Evolutionary conservation across 768 basidiomycete species (phyloP).

Genomic region (Russula lepida): DNA sequence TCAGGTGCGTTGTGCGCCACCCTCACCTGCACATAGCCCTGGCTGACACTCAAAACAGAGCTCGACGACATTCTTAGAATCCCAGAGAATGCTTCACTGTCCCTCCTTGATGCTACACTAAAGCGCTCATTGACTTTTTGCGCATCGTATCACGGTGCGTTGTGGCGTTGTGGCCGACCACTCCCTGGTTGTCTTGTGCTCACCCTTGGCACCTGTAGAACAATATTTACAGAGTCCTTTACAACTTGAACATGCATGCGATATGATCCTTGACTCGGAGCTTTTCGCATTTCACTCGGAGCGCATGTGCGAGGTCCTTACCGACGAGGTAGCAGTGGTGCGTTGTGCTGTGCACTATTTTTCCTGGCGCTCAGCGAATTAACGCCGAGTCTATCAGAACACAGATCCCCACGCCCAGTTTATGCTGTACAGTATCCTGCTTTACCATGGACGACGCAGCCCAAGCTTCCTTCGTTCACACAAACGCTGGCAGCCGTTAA

Average conservation of each 20-base stretch:
- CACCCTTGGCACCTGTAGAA: constrained; percentile 37
- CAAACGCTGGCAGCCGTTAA: constrained; percentile 74
- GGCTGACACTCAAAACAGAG: constrained; percentile 41
- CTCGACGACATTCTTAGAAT: constrained; percentile 75
- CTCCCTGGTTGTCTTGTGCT: not conserved
- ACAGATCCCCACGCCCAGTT: constrained; percentile 81
- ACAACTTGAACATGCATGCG: constrained; percentile 79
- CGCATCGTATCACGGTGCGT: constrained; percentile 78
- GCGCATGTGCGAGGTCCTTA: constrained; percentile 76
- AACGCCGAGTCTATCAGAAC: constrained; percentile 36
- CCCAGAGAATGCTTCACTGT: constrained; percentile 57
- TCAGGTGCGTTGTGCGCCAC: constrained; percentile 47
- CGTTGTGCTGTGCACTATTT: constrained; percentile 21
- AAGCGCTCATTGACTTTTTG: constrained; percentile 71
- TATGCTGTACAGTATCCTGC: constrained; percentile 70
- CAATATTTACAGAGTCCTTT: constrained; percentile 76
- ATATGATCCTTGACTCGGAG: constrained; percentile 70
- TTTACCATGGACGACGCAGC: constrained; percentile 64
- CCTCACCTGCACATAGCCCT: constrained; percentile 8
- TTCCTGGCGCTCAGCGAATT: not conserved
- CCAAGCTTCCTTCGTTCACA: constrained; percentile 66
- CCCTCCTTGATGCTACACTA: constrained; percentile 69
- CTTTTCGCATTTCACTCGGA: constrained; percentile 88
- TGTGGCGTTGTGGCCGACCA: constrained; percentile 34
- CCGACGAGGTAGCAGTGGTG: constrained; percentile 61